These are phyloP conservation scores for Ganoderma meredithae DNA, from an alignment of 1,284 basidiomycete species.

Conservation along the genomic window DNA sequence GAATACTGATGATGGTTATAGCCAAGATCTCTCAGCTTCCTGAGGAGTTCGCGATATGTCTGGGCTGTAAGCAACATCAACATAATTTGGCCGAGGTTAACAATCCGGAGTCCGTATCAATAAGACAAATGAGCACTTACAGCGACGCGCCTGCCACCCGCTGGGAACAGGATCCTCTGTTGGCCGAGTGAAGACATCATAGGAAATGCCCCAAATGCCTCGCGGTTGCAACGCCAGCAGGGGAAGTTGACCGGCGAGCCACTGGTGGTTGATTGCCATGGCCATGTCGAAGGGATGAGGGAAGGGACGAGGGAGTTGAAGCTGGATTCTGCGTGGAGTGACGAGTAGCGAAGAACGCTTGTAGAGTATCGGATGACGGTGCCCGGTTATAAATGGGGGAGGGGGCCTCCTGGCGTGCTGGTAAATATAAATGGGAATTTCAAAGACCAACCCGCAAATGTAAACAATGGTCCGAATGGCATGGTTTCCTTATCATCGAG, in stretches of 20 bases:
- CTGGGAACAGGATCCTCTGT: conserved; percentile 1
- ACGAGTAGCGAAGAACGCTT: too few species aligned
- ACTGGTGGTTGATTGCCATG: neutral
- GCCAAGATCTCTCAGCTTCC: neutral
- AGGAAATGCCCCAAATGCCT: conserved; percentile 2
- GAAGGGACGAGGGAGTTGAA: neutral
- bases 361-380: too few species aligned
- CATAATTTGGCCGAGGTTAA: neutral
- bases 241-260: neutral
- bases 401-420: too few species aligned
- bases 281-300: neutral
- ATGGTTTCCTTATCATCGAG: too few species aligned
- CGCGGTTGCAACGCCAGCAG: neutral
- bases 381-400: too few species aligned
- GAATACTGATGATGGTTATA: neutral
- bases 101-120: neutral
- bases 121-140: neutral
- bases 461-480: too few species aligned
- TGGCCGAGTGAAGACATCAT: conserved; percentile 6
- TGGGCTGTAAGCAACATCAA: neutral
- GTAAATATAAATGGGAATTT: too few species aligned
- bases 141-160: neutral
- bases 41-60: neutral
- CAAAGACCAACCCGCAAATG: too few species aligned
- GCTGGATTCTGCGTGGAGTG: neutral